Conservation (phyloP, 1,284 basidiomycete species). For the Leccinum pachyderme region DNA sequence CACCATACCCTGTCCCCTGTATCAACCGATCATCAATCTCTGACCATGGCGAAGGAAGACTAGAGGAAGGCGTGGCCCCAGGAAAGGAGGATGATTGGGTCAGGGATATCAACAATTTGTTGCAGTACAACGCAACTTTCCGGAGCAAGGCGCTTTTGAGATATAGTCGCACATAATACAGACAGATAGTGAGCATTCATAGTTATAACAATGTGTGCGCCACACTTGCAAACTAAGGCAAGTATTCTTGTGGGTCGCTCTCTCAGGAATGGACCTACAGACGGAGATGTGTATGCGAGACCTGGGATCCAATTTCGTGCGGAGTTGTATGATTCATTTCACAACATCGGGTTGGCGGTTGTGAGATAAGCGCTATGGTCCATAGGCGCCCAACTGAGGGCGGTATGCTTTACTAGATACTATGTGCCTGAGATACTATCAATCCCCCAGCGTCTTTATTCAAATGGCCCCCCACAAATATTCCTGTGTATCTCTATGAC, state of each 20-base stretch:
- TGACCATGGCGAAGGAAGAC: slow-evolving; percentile 39
- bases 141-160: slow-evolving; percentile 78
- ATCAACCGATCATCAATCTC: slow-evolving; percentile 80
- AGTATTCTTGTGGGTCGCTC: neutral
- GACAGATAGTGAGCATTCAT: slow-evolving; percentile 15
- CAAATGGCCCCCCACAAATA: neutral
- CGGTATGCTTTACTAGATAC: too few species aligned
- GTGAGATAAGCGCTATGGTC: neutral
- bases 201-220: neutral
- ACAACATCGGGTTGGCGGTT: neutral
- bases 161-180: slow-evolving; percentile 40
- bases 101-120: slow-evolving; percentile 88
- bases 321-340: slow-evolving; percentile 1
- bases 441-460: neutral
- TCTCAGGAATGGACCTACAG: neutral
- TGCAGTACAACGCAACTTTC: slow-evolving; percentile 92
- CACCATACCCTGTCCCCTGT: slow-evolving; percentile 89
- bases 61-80: slow-evolving; percentile 55
- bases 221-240: slow-evolving; percentile 2
- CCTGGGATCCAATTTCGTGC: neutral
- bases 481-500: neutral
- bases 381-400: too few species aligned
- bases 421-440: neutral
- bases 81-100: slow-evolving; percentile 95
- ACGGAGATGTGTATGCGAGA: neutral